Evolutionary conservation across 805 yeast genomes (phyloP), one percentile per base, ranked within the genome.

Genomic region (Torulaspora quercuum): DNA sequence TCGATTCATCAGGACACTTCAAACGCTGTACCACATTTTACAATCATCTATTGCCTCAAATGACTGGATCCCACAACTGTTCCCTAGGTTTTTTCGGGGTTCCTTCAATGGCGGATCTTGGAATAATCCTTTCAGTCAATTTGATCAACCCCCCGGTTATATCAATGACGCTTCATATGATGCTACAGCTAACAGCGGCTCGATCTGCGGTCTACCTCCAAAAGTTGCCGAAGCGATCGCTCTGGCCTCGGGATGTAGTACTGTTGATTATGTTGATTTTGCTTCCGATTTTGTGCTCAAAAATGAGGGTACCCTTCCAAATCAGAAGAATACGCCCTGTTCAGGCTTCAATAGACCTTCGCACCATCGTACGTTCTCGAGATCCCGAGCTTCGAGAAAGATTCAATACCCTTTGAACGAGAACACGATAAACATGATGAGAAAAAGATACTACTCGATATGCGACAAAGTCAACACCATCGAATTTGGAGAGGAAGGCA

Each of bases 41-140:
- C 54, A 47, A 31, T 37, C 35, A n/a, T 46, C 41, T 25, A 59
- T 41, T 5, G 35, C 50, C 17, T 30, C 42, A n/a, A 44, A 44
- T 24, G 48, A 45, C 30, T 46, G 46, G 21, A 41, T 80, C 22
- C 92, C 90, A 0, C 82, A 81, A 53, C 63, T 79, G 2, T 75
- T 78, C 45, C 88, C 92, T 6, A 67, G 92, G 41, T 80, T 82
- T 49, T 60, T 83, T 12, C 68, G 72, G 26, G 77, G 78, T 18
- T 76, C 73, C 37, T 82, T 78, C 55, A 78, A 78, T 48, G 90
- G 88, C 11, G 90, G 89, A n/a, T 78, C 80, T 42, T 82, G 88
- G 81, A 72, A 75, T 31, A 82, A 81, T 49, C 85, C 84, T 16
- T 80, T 80, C 46, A 73, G 76, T 46, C 37, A 42, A 15, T 39